Base-by-base conservation (phyloP, 805 yeast species). In the Candida manassasensis region DNA sequence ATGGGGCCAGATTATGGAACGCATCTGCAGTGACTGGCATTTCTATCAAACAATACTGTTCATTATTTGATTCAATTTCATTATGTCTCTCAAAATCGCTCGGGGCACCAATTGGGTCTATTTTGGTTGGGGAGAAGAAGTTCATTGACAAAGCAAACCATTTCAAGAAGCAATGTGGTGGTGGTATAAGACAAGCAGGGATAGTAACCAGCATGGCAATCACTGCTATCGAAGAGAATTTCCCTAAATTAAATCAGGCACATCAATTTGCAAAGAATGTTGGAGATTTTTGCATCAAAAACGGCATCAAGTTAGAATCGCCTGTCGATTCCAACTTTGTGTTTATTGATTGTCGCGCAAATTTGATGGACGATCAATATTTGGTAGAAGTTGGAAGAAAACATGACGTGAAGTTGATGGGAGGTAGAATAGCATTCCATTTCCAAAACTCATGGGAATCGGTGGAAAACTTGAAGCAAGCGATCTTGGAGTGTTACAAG, bases 1-100 rank as follows among this genome's bases (percentile, higher is more conserved):
- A 89, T 56, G 97, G 97, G 43, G 97, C 97, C n/a, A 74, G 97
- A 49, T 62, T 89, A 34, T 88, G 94, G 89, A 85, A 84, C 56
- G 96, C 96, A n/a, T 67, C 79, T 27, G 83, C 73, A 9, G 89
- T 73, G 18, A 76, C 86, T 7, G 87, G 84, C 17, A 67, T 84
- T 24, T 62, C 86, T 12, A 60, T 88, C 41, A 61, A 58, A 13
- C 85, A 85, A 49, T 87, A 80, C 57, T 84, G 94, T 46, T 67
- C 72, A 42, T 64, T 78, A 42, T 88, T 88, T 55, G 97, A 88
- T 59, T 79, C 93, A n/a, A 84, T 89, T 32, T 85, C 95, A 11
- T 71, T 89, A 34, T 89, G 97, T 59, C 61, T 89, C 34, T 86
- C 96, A 33, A 89, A 89, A 58, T 81, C 94, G 4, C 68, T 88